A percentile compares a stretch with the other conserved stretches of the same genome.
Evolutionary conservation across 2,329 filamentous ascomycete species (phyloP).

Genomic region (Trichoderma polysporum): DNA sequence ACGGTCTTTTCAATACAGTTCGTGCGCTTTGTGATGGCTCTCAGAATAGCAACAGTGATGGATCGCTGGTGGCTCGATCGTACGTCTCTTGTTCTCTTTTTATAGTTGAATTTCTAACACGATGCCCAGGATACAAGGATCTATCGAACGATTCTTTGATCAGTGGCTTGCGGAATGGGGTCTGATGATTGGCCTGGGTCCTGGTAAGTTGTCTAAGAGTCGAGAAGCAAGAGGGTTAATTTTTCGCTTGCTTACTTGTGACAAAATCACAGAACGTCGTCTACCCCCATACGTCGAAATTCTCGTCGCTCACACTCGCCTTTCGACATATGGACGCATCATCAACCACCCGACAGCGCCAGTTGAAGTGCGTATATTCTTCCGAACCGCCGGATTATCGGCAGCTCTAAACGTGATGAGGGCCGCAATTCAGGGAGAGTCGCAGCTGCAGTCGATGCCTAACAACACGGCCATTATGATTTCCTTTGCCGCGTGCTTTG

Average conservation of each 20-base stretch:
- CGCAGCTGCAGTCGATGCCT: conserved; percentile 70
- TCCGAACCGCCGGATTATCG: conserved; percentile 68
- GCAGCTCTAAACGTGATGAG: conserved; percentile 74
- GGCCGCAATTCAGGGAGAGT: conserved; percentile 69
- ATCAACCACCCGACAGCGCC: conserved; percentile 74
- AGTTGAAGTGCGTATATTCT: conserved; percentile 68
- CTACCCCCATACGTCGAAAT: conserved; percentile 75
- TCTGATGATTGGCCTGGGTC: conserved; percentile 53
- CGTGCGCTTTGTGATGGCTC: conserved; percentile 60
- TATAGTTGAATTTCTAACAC: conserved; percentile 22
- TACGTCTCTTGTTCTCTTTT: conserved; percentile 30
- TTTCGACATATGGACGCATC: conserved; percentile 73
- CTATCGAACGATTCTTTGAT: conserved; percentile 65
- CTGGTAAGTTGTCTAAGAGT: conserved; percentile 37
- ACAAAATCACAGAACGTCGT: conserved; percentile 42
- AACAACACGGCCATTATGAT: conserved; percentile 81
- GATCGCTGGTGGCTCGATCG: conserved; percentile 54
- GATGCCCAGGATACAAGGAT: conserved; percentile 49
- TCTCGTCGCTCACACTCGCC: conserved; percentile 67
- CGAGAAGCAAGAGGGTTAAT: not conserved
- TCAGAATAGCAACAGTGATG: conserved; percentile 47
- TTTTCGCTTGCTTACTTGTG: not conserved
- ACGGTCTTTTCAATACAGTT: conserved; percentile 57
- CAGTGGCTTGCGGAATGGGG: conserved; percentile 65
- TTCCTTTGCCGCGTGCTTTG: conserved; percentile 70